Base-by-base conservation (phyloP, 768 basidiomycete genomes). In the Mycena polygramma region DNA sequence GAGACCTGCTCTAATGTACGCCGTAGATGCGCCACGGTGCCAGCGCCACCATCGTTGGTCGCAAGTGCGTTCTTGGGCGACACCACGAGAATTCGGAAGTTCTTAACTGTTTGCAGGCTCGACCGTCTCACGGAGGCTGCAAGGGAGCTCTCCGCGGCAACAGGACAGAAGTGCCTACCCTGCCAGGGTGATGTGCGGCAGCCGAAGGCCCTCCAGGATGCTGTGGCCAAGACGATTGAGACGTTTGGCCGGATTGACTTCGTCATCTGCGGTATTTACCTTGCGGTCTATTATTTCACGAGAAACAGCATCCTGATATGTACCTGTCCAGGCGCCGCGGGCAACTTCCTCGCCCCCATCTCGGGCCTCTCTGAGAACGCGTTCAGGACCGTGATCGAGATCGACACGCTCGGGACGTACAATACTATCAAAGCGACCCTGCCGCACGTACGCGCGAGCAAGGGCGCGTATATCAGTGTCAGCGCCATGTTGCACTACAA, bases 381-480 rank as follows among this genome's bases (percentile, higher is more conserved):
- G 2, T 98, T 98, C 86, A 89, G 85, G 78, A 96, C 96, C 1
- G 97, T 98, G 41, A 85, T 98, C 68, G 94, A 96, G 77, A 98
- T 98, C 75, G 97, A 99, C 80, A 92, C 94, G 13, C 84, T 98
- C 36, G 97, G 97, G 14, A 96, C 95, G 7, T 98, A 90, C 83
- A 92, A 98, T 81, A 98, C 97, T 6, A 87, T 98, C 81, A 98
- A 98, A 78, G 96, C 96, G 0, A 98, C 96, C 3, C 81, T 98
- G 22, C 84, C 86, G 2, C 86, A 95, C 74, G 73, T 98, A 36
- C 89, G 94, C 53, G 84, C 86, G 30, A 81, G 92, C 6, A 87
- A 88, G 69, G 97, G 97, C 43, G 83, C 94, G 3, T 98, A 96
- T 79, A 88, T 98, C 62, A 93, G 95, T 74, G 94, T 98, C 75